Percentiles rank a stretch among this genome's conserved stretches.
Evolutionary conservation across 2,329 filamentous ascomycete genomes (phyloP).

Genomic region (Aphanocladium album): DNA sequence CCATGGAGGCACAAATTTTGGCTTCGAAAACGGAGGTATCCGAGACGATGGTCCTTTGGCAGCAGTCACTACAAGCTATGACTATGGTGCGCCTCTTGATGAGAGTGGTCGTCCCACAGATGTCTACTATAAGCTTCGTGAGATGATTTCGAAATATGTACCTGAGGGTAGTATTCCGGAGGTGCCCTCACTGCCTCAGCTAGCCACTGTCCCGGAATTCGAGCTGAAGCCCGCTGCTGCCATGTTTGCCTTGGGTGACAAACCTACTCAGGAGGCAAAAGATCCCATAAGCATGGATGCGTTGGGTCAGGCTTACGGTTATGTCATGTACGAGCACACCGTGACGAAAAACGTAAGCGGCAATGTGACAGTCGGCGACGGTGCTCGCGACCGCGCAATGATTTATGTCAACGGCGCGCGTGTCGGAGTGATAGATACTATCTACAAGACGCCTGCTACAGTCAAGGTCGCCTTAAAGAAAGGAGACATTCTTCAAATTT

Average conservation of each 20-base stretch:
- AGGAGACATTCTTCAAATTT: conserved; percentile 37
- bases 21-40: conserved; percentile 41
- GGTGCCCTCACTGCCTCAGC: conserved; percentile 28
- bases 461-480: conserved; percentile 32
- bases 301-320: conserved; percentile 39
- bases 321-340: conserved; percentile 38
- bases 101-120: conserved; percentile 43
- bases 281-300: conserved; percentile 40
- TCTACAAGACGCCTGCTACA: conserved; percentile 33
- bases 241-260: conserved; percentile 32
- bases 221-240: conserved; percentile 30
- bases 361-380: conserved; percentile 35
- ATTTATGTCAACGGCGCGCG: conserved; percentile 40
- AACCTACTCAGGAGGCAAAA: conserved; percentile 19
- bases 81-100: conserved; percentile 46
- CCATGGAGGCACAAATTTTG: conserved; percentile 48
- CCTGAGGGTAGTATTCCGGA: conserved; percentile 32
- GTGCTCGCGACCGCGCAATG: conserved; percentile 40
- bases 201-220: conserved; percentile 31
- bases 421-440: conserved; percentile 42
- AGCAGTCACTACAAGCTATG: conserved; percentile 43
- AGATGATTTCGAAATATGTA: conserved; percentile 34
- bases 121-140: conserved; percentile 36
- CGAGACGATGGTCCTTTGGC: conserved; percentile 34
- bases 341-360: conserved; percentile 25